These are phyloP conservation scores for Cephaloascus albidus DNA, from an alignment of 805 yeast species.

Conservation along the genomic window DNA sequence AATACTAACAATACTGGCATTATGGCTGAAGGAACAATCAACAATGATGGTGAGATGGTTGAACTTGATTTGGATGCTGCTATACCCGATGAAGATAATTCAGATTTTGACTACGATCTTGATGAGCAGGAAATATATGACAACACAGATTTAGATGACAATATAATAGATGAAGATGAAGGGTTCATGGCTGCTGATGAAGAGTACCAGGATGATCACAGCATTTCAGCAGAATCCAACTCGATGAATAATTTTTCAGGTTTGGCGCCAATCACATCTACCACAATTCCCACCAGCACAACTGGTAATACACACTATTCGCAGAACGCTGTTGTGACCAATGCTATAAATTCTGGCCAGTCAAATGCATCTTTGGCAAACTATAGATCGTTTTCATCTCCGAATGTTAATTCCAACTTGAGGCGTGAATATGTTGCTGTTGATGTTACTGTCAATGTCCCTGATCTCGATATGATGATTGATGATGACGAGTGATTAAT, in stretches of 20 bases:
- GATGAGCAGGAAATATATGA: slow-evolving; percentile 20
- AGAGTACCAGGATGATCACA: slow-evolving; percentile 32
- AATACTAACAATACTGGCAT: slow-evolving; percentile 5
- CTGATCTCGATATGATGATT: background rate
- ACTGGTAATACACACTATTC: slow-evolving; percentile 5
- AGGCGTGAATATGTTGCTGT: background rate
- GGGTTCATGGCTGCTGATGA: slow-evolving; percentile 40
- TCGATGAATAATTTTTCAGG: background rate
- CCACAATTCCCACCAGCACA: slow-evolving; percentile 4
- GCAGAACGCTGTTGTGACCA: too few species aligned
- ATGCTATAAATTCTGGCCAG: slow-evolving; percentile 1
- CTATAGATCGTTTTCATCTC: background rate
- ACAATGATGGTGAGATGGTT: slow-evolving; percentile 3
- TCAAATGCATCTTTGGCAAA: slow-evolving; percentile 36
- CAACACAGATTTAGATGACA: slow-evolving; percentile 4
- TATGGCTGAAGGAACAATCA: slow-evolving; percentile 3
- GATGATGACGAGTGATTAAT: background rate
- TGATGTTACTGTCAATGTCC: background rate
- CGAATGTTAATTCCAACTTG: background rate
- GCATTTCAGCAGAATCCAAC: slow-evolving; percentile 3
- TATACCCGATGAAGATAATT: slow-evolving; percentile 30
- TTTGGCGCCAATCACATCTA: background rate
- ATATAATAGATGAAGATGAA: slow-evolving; percentile 17
- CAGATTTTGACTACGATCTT: slow-evolving; percentile 17
- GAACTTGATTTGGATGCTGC: slow-evolving; percentile 35